Evolutionary conservation across 257 asterid species (phyloP).

Genomic region (Solanum neorickii): DNA sequence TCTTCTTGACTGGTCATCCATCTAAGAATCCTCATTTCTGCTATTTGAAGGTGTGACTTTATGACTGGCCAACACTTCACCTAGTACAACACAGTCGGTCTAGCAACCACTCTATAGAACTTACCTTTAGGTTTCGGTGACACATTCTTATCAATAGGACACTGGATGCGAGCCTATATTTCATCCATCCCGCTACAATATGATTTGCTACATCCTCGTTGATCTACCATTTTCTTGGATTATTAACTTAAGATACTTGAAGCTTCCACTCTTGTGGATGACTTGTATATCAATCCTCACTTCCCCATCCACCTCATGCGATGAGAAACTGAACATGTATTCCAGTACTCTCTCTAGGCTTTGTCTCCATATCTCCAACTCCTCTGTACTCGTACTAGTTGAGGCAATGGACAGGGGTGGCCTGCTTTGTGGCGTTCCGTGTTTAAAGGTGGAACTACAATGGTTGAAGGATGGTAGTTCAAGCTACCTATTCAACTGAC

Average conservation of each 20-base stretch:
- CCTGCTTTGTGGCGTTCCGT: background rate
- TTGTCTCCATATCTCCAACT: background rate
- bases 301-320: background rate
- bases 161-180: background rate
- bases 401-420: background rate
- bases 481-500: background rate
- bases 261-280: background rate
- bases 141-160: background rate
- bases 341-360: background rate
- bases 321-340: background rate
- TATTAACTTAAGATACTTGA: background rate
- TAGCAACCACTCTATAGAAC: background rate
- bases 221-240: background rate
- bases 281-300: background rate
- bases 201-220: background rate
- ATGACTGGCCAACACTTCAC: background rate
- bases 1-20: background rate
- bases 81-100: background rate
- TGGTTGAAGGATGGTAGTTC: background rate
- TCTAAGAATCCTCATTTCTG: background rate
- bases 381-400: background rate
- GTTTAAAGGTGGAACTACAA: background rate
- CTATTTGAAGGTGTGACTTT: background rate
- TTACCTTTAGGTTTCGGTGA: background rate
- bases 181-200: background rate